phyloP scores from a whole-genome alignment of 768 basidiomycete genomes.

The Amanita rubescens region DNA sequence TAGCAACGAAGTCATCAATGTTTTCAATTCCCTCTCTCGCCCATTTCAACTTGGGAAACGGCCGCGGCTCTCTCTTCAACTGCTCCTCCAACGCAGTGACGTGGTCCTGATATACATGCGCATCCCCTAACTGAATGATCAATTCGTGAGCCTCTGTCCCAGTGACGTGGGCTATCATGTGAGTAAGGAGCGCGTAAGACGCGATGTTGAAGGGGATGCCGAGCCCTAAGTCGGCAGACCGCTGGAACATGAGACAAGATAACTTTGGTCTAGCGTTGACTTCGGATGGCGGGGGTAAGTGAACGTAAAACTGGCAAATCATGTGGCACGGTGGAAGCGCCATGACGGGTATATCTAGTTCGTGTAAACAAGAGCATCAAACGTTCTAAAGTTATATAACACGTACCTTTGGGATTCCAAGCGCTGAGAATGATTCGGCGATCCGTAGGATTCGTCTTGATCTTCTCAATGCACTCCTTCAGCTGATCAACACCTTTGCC shows the following conservation, averaged over 20 bases:
- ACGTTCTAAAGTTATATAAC: not conserved
- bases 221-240: constrained; percentile 94
- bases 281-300: constrained; percentile 55
- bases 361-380: not conserved
- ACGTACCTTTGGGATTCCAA: constrained; percentile 92
- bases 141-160: constrained; percentile 83
- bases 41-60: constrained; percentile 80
- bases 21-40: constrained; percentile 51
- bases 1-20: constrained; percentile 74
- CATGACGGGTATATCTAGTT: constrained; percentile 84
- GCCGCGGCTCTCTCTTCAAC: constrained; percentile 65
- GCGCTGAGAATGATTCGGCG: constrained; percentile 91
- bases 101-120: constrained; percentile 93
- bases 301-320: constrained; percentile 98
- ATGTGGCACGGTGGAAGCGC: constrained; percentile 98
- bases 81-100: constrained; percentile 81
- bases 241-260: constrained; percentile 95
- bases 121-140: constrained; percentile 94
- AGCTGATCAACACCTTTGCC: constrained; percentile 92
- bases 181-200: constrained; percentile 93
- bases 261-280: constrained; percentile 56
- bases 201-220: constrained; percentile 99
- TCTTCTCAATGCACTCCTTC: constrained; percentile 81
- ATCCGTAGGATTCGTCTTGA: constrained; percentile 89
- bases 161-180: constrained; percentile 95